Evolutionary conservation across 805 yeast genomes (phyloP), one percentile per base, ranked within the genome.

Genomic region (Wilhelminamyces savonicus): DNA sequence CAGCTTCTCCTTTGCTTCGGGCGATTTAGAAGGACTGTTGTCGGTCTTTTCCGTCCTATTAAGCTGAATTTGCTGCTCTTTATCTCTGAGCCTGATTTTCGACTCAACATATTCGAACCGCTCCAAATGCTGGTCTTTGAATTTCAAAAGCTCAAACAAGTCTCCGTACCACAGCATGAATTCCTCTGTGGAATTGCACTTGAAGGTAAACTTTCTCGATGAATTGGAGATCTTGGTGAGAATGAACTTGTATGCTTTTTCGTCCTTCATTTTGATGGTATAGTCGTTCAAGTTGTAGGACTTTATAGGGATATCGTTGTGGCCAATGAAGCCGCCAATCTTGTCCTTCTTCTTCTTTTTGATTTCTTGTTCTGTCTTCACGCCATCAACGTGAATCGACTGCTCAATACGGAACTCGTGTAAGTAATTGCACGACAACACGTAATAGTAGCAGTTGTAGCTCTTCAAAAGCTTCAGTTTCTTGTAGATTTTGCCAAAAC

Each of bases 121-220:
- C 20, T 69, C 70, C 21, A 59, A 47, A 24, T 74, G 71, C 21
- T 54, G 46, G 31, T 55, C 51, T 14, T 63, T 62, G 39, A 66
- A 73, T 27, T 63, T 58, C 19, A 71, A 61, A 39, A 78, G 54
- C 37, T 75, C 78, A 18, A 59, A 54, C 26, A 79, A 51, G 46
- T 77, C 81, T 17, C 62, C 66, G 21, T 60, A 53, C 85, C 85
- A 79, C 39, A 62, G 64, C 16, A 46, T 47, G 29, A 69, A 69
- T 29, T 72, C 72, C 21, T 53, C 59, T 11, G 41, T 51, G 16
- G 58, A 61, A 36, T 66, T 45, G 51, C 79, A 55, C 55, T 67
- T 59, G 49, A 71, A 71, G 2, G 65, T 57, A 27, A 45, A 42
- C 41, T 57, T 62, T 18, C 56, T 56, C 13, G 47, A 36, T 13